Conservation (phyloP, 2,329 filamentous ascomycete genomes). For the Exophiala mesophila region DNA sequence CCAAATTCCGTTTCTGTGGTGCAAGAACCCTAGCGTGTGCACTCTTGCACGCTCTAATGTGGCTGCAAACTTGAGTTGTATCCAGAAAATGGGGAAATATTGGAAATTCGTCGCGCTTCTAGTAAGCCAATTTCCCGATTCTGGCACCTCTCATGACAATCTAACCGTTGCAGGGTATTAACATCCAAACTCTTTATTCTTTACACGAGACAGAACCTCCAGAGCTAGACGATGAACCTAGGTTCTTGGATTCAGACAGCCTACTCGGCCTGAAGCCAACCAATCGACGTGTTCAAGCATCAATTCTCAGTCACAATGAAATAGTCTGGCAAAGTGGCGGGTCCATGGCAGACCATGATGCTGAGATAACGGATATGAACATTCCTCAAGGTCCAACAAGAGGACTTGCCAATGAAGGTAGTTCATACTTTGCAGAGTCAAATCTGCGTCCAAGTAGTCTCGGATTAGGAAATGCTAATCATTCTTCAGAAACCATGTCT, state of each 20-base stretch:
- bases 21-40: constrained; percentile 4
- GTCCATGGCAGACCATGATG: constrained; percentile 4
- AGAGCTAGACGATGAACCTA: constrained; percentile 12
- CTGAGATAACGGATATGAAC: constrained; percentile 9
- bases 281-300: constrained; percentile 4
- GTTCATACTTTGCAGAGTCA: too few species aligned
- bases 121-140: not conserved
- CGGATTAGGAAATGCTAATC: too few species aligned
- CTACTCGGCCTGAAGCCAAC: constrained; percentile 8
- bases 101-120: constrained; percentile 12
- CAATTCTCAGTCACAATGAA: constrained; percentile 10
- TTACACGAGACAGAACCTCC: constrained; percentile 5
- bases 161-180: constrained; percentile 2
- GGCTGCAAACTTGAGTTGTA: constrained; percentile 4
- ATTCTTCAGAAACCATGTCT: too few species aligned
- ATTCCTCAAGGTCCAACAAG: too few species aligned
- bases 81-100: constrained; percentile 5
- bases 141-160: too few species aligned
- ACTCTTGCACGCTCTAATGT: constrained; percentile 5
- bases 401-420: too few species aligned
- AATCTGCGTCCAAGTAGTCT: too few species aligned
- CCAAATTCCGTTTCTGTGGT: constrained; percentile 12
- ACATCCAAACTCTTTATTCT: constrained; percentile 11
- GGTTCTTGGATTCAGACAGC: constrained; percentile 5
- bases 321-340: constrained; percentile 4